Evolutionary conservation across 73 alveolate species (phyloP), one percentile per base, ranked within the genome.

Genomic region (Loxodes magnus): DNA sequence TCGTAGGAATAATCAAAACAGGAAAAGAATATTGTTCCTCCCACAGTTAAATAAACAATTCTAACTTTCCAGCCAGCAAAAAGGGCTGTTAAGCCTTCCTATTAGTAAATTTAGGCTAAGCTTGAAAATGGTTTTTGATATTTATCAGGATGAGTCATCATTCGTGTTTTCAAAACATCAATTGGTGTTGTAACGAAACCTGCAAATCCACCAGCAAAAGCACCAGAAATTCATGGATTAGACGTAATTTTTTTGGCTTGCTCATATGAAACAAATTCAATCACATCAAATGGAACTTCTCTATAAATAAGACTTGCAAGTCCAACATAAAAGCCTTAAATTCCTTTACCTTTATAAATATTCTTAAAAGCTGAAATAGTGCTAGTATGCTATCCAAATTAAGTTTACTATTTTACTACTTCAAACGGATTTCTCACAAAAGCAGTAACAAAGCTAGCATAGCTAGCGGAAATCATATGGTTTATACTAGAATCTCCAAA

Each of bases 351-450:
- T 44, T 35, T 35, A n/a, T 14, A 28, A 7, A 77, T 71, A 17
- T 31, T 71, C n/a, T 5, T 31, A 2, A 39, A 48, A 23, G 74
- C 72, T 27, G 54, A 72, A 0, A 19, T 0, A 35, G 39, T 57
- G 6, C 62, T 41, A 5, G 21, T 20, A 49, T 67, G 53, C 7
- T 71, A 42, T 2, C 85, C 85, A 2, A 71, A 49, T 46, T 77
- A 67, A 36, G 48, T 51, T 58, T 68, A 60, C 35, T 71, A 51
- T 42, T 77, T 77, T 9, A 77, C 60, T 27, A 68, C 79, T 50
- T 77, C 91, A 41, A 70, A 71, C 30, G 91, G 91, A 53, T 63
- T 70, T 15, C 91, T 46, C 6, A 77, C 64, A 5, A 71, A 29
- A 9, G 80, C 82, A 20, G 64, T 51, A 38, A 77, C 41, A 26